These are phyloP conservation scores for Vanderwaltozyma polyspora DNA, from an alignment of 805 yeast genomes.

Conservation along the genomic window DNA sequence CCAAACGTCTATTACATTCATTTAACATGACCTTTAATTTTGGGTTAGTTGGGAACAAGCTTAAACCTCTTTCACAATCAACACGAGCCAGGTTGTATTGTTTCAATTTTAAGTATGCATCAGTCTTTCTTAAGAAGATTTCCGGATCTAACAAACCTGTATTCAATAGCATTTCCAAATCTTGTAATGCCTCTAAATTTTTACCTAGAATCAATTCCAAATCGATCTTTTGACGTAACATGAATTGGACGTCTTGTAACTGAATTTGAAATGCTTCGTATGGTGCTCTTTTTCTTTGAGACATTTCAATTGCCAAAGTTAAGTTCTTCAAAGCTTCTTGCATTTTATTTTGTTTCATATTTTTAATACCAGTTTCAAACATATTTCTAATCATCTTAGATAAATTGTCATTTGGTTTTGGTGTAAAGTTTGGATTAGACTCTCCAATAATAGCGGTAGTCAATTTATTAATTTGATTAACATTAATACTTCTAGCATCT, in stretches of 20 bases:
- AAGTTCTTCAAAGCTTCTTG: constrained; percentile 55
- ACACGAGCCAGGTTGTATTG: constrained; percentile 51
- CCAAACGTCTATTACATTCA: constrained; percentile 19
- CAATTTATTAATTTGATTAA: constrained; percentile 28
- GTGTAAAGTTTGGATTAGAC: constrained; percentile 42
- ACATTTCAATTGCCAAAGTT: constrained; percentile 55
- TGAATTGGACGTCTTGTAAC: constrained; percentile 53
- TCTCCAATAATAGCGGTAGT: constrained; percentile 25
- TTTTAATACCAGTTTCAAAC: constrained; percentile 49
- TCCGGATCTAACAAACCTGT: constrained; percentile 54
- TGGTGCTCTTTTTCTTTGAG: constrained; percentile 49
- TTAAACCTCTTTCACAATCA: constrained; percentile 62
- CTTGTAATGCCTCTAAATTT: constrained; percentile 51
- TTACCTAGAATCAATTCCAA: constrained; percentile 46
- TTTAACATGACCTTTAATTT: constrained; percentile 19
- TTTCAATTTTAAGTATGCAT: constrained; percentile 50
- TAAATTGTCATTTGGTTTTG: constrained; percentile 42
- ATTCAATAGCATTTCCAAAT: constrained; percentile 53
- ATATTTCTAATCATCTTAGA: constrained; percentile 47
- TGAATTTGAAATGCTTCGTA: constrained; percentile 68
- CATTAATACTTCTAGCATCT: constrained; percentile 13
- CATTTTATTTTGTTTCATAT: constrained; percentile 40
- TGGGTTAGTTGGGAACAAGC: constrained; percentile 45
- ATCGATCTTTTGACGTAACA: constrained; percentile 62
- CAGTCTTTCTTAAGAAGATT: constrained; percentile 61